Base-by-base conservation (phyloP, 108 stramenopile species). In the Nitzschia sp. region DNA sequence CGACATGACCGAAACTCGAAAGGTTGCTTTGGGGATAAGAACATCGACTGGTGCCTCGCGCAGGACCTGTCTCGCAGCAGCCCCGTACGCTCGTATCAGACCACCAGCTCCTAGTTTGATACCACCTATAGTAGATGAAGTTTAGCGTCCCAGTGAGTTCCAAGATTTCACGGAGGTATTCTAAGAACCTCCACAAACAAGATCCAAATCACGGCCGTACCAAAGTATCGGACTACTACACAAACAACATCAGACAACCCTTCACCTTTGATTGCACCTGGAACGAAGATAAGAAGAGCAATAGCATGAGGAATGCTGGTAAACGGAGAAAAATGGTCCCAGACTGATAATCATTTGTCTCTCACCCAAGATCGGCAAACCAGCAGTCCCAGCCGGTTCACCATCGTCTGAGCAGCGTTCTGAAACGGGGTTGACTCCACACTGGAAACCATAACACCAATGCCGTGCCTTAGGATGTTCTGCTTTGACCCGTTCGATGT, bases 41-140 rank as follows among this genome's bases (percentile, higher is more conserved):
- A 77, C 55, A 35, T 78, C 32, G 0, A 76, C 78, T 8, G 76
- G 72, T 5, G 88, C 77, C 34, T 82, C 88, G 0, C 85, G 82
- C 19, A 92, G 61, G 0, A 82, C 89, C 47, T 70, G 71, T 26
- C 94, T 66, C 1, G 91, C 91, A 3, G 89, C 62, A 29, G 75
- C 85, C 8, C 94, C 91, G 65, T 92, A 95, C 31, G 91, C 91
- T 49, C 94, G 87, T 66, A 95, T 95, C 47, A 95, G 65, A 0
- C 94, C 91, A 19, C 91, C 94, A 28, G 94, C 88, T 19, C 94
- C 94, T 23, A 95, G 61, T 77, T 91, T 91, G 57, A 92, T 82
- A 3, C 94, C 94, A 6, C 85, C 82, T 71, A 35, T 34, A n/a
- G 17, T 11, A 54, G 54, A 11, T 24, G 24, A 62, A 26, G 45